Percentiles rank a stretch among this genome's conserved stretches.
These are phyloP conservation scores for Seiridium cupressi DNA, from an alignment of 2,329 filamentous ascomycete genomes.

Conservation along the genomic window DNA sequence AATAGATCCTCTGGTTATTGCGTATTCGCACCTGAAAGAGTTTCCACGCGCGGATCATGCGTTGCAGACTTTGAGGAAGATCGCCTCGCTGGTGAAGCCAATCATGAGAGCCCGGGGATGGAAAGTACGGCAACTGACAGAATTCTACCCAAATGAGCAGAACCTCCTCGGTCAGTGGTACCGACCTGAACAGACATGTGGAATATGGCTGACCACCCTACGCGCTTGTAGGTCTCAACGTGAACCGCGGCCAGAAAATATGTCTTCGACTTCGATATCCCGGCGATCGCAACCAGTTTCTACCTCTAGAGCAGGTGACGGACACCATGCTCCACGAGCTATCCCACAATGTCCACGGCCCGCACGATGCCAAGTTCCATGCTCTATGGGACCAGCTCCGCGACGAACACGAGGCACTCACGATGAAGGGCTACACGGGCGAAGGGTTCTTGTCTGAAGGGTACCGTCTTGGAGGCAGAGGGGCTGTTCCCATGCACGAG, in stretches of 20 bases:
- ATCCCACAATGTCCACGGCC: slow-evolving; percentile 80
- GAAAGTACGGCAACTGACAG: slow-evolving; percentile 74
- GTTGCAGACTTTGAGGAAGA: slow-evolving; percentile 66
- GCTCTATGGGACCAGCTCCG: slow-evolving; percentile 86
- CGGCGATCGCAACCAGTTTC: slow-evolving; percentile 71
- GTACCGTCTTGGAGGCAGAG: slow-evolving; percentile 66
- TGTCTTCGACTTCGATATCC: slow-evolving; percentile 78
- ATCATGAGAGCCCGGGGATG: slow-evolving; percentile 87
- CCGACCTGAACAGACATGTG: too few species aligned
- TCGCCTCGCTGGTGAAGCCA: slow-evolving; percentile 88
- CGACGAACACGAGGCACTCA: slow-evolving; percentile 76
- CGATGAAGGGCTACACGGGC: slow-evolving; percentile 82
- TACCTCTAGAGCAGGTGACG: slow-evolving; percentile 75
- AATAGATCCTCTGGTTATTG: slow-evolving; percentile 43
- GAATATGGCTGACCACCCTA: neutral
- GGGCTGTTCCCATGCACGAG: slow-evolving; percentile 66
- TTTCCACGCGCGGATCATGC: slow-evolving; percentile 49
- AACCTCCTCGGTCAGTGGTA: slow-evolving; percentile 64
- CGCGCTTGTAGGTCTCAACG: slow-evolving; percentile 62
- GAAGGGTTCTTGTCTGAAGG: slow-evolving; percentile 83
- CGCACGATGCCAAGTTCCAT: slow-evolving; percentile 81
- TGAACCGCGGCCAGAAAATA: slow-evolving; percentile 75
- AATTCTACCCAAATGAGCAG: slow-evolving; percentile 77
- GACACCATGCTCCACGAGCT: slow-evolving; percentile 96
- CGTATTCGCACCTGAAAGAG: slow-evolving; percentile 47